Conservation (phyloP, 2,329 filamentous ascomycete species). For the Fusarium chuoi region DNA sequence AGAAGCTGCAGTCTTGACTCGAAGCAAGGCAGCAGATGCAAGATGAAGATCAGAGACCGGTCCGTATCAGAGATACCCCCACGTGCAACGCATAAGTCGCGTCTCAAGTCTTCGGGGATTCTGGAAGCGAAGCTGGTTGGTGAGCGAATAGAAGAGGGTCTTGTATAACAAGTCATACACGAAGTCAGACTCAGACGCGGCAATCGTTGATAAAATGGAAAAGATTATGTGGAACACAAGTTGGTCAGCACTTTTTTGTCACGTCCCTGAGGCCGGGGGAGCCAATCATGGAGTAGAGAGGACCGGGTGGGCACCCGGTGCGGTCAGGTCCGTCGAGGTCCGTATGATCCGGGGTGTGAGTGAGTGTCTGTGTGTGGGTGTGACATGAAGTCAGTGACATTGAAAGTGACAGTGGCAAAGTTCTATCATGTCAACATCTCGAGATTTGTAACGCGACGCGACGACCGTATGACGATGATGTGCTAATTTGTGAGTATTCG, state of each 20-base stretch:
- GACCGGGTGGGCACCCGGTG: conserved; percentile 38
- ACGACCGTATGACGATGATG: conserved; percentile 17
- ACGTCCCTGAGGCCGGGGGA: not conserved
- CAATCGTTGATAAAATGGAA: conserved; percentile 17
- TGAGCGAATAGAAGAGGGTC: conserved; percentile 14
- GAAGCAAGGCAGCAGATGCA: not conserved
- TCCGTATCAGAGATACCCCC: conserved; percentile 17
- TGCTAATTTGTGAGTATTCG: not conserved
- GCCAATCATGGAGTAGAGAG: conserved; percentile 17
- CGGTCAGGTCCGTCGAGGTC: conserved; percentile 30
- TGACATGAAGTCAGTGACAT: not conserved
- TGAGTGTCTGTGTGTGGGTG: not conserved
- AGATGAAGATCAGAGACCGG: conserved; percentile 8
- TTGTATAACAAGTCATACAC: conserved; percentile 3
- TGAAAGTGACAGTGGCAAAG: conserved; percentile 15
- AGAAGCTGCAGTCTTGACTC: not conserved
- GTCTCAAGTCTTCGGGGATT: conserved; percentile 3
- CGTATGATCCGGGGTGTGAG: conserved; percentile 20
- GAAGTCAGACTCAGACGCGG: conserved; percentile 7
- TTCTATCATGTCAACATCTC: not conserved
- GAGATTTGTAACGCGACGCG: conserved; percentile 20
- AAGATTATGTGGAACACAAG: conserved; percentile 20
- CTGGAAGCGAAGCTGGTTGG: conserved; percentile 16
- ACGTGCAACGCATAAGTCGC: conserved; percentile 7
- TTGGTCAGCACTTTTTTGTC: conserved; percentile 27